Evolutionary conservation across 768 basidiomycete species (phyloP), one percentile per base, ranked within the genome.

Genomic region (Leccinum truebloodii): DNA sequence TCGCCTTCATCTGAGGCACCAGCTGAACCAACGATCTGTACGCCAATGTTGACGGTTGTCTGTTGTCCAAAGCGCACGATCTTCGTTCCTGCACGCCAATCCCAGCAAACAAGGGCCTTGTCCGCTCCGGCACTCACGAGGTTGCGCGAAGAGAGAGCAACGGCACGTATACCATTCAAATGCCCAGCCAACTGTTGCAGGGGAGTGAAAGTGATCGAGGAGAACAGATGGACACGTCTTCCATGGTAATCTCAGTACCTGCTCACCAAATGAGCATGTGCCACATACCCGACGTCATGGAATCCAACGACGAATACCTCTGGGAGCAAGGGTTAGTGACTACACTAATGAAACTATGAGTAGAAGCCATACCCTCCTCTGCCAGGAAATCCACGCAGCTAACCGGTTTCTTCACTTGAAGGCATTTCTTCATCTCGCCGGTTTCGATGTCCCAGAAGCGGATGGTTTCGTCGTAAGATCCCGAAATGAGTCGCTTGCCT

Each of bases 271-370:
- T 9, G 13, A 52, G n/a, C 7, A 48, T n/a, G 52, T 49, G 24
- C 14, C 39, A 71, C 86, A 16, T 70, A 90, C 89, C 93, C 94
- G 59, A 95, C 89, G 67, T 95, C 94, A 62, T 95, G 92, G 75
- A 94, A 95, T 0, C 94, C 94, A 35, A 93, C 92, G 14, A 93
- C 94, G 59, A 95, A 92, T 4, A 95, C 90, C 82, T 92, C 88
- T 91, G 61, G 16, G 35, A 10, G 44, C 26, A 48, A 54, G 3
- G 32, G 44, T 74, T 16, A 66, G 55, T n/a, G 9, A 35, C 16
- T 3, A 18, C 60, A 51, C 26, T 18, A 2, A 53, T 26, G 44
- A 22, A 22, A 20, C 3, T 8, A 32, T 3, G 49, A 30, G 9
- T 34, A 13, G n/a, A 26, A 73, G 79, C 48, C 58, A 1, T 44